These are phyloP conservation scores for Xylaria curta DNA, from an alignment of 495 filamentous ascomycete genomes.

Conservation along the genomic window DNA sequence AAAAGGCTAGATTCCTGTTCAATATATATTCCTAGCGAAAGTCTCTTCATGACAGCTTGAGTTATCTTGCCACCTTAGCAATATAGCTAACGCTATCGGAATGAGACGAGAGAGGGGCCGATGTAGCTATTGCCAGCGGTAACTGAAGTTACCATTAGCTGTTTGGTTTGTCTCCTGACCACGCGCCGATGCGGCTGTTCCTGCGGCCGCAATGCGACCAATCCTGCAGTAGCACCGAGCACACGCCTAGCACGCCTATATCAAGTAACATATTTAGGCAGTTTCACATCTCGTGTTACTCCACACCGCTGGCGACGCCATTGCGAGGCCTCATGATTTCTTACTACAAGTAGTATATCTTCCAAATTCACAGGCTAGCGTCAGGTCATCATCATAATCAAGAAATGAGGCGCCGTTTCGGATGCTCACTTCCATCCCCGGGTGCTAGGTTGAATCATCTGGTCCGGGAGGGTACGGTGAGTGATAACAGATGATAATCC, in stretches of 20 bases:
- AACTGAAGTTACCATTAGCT: conserved; percentile 11
- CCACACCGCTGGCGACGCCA: neutral
- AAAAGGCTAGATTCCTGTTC: neutral
- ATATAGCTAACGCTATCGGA: neutral
- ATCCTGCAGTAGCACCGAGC: neutral
- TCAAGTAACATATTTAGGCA: neutral
- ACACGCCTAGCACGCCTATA: neutral
- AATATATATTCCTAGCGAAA: neutral
- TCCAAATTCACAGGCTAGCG: neutral
- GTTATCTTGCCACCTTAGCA: neutral
- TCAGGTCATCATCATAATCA: neutral
- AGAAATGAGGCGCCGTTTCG: conserved; percentile 1
- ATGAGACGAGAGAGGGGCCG: neutral
- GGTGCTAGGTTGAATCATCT: conserved; percentile 1
- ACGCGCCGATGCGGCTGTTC: conserved; percentile 35
- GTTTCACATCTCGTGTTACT: conserved; percentile 14
- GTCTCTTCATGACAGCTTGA: neutral
- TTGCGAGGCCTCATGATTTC: neutral
- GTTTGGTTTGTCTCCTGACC: conserved; percentile 42
- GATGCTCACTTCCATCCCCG: neutral
- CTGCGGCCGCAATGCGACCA: conserved; percentile 43
- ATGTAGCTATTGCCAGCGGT: neutral
- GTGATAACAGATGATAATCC: conserved; percentile 4
- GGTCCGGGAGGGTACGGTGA: neutral
- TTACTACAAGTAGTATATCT: neutral